A percentile compares a stretch with the other conserved stretches of the same genome.
phyloP scores from a whole-genome alignment of 1,284 basidiomycete species.

The Sporisorium scitamineum region DNA sequence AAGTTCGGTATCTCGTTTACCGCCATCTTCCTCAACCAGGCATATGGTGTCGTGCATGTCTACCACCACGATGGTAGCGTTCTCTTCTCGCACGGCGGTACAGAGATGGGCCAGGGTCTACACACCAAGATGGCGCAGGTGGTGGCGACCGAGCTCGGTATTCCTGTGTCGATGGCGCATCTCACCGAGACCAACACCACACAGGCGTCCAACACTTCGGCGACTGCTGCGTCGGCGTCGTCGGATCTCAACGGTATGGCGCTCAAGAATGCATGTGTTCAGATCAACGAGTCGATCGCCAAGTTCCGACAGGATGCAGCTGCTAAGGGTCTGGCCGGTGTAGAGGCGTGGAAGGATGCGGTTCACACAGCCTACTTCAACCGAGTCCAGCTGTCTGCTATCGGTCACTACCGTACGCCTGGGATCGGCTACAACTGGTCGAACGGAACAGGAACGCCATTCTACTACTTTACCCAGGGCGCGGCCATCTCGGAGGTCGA shows the following conservation, averaged over 20 bases:
- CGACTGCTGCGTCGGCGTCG: constrained; percentile 63
- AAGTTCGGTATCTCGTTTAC: constrained; percentile 70
- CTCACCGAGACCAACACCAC: constrained; percentile 65
- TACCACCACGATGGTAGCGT: constrained; percentile 67
- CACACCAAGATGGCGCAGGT: constrained; percentile 69
- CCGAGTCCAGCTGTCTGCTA: constrained; percentile 66
- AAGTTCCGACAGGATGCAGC: constrained; percentile 43
- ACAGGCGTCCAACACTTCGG: constrained; percentile 68
- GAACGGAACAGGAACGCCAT: constrained; percentile 56
- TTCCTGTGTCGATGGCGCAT: constrained; percentile 63
- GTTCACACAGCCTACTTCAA: constrained; percentile 68
- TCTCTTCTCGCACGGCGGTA: constrained; percentile 66
- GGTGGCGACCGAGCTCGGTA: constrained; percentile 67
- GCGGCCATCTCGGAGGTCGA: constrained; percentile 68
- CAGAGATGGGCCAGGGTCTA: constrained; percentile 67
- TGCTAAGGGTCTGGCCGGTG: constrained; percentile 34
- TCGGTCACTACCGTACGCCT: constrained; percentile 69
- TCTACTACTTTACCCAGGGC: constrained; percentile 68
- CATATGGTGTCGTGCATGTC: constrained; percentile 68
- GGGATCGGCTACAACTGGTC: constrained; percentile 69
- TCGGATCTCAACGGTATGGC: constrained; percentile 61
- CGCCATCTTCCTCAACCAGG: constrained; percentile 69
- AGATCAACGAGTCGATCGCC: constrained; percentile 66
- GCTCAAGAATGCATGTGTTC: constrained; percentile 69
- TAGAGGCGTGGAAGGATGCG: constrained; percentile 58